phyloP scores from a whole-genome alignment of 73 alveolate genomes.

The Uronychia setigera region DNA sequence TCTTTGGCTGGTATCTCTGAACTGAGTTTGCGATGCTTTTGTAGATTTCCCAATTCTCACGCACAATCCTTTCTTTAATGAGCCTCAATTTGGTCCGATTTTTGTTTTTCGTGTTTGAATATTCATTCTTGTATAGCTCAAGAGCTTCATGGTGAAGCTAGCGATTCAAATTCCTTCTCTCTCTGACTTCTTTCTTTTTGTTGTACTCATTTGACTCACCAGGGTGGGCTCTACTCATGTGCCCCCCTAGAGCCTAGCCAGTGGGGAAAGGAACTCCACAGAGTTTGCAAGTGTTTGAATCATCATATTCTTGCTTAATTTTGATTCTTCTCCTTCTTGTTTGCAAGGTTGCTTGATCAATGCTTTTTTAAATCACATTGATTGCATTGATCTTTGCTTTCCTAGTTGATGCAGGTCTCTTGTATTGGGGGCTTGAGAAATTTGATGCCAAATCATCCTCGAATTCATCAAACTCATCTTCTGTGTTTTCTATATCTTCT shows the following conservation, averaged over 20 bases:
- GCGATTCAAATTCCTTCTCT: constrained; percentile 32
- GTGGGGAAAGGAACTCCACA: constrained; percentile 79
- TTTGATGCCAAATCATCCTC: too few relatives aligned
- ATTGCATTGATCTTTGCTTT: too few relatives aligned
- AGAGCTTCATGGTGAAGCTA: constrained; percentile 21
- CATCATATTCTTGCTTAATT: too few relatives aligned
- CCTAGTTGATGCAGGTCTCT: too few relatives aligned
- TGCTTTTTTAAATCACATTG: too few relatives aligned
- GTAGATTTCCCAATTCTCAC: neutral
- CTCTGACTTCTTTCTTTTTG: constrained; percentile 50
- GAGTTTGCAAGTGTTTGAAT: constrained; percentile 12
- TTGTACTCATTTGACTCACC: constrained; percentile 46
- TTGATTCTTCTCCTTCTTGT: too few relatives aligned
- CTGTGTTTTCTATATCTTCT: too few relatives aligned
- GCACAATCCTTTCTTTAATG: neutral
- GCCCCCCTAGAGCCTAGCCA: constrained; percentile 96
- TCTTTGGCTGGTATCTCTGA: neutral
- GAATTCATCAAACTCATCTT: too few relatives aligned
- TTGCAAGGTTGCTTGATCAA: too few relatives aligned
- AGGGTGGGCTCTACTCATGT: constrained; percentile 92
- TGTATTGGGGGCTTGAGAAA: too few relatives aligned
- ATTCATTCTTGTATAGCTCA: constrained; percentile 2
- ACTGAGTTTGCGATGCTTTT: neutral
- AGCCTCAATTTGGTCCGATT: neutral
- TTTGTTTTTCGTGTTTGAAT: neutral